Evolutionary conservation across 768 basidiomycete species (phyloP).

Genomic region (Crepidotus variabilis): DNA sequence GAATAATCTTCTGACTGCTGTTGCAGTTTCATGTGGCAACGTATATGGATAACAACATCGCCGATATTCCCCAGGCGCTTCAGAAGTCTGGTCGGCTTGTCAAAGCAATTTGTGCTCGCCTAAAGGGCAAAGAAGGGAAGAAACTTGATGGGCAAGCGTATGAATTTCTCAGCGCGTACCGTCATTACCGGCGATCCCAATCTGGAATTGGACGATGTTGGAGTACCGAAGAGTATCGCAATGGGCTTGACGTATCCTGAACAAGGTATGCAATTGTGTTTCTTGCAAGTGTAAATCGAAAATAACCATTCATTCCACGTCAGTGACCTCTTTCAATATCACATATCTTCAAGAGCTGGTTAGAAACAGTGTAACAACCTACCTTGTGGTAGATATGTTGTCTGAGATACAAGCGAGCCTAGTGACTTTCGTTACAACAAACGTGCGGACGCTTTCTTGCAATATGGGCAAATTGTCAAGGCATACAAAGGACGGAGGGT

Average conservation of each 20-base stretch:
- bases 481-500: slow-evolving; percentile 98
- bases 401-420: slow-evolving; percentile 95
- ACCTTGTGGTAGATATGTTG: slow-evolving; percentile 95
- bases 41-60: slow-evolving; percentile 99
- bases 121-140: slow-evolving; percentile 99
- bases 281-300: not conserved
- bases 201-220: slow-evolving; percentile 92
- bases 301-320: slow-evolving; percentile 4
- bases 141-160: slow-evolving; percentile 99
- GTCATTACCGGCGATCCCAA: slow-evolving; percentile 99
- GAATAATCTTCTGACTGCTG: slow-evolving; percentile 5
- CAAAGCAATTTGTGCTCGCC: slow-evolving; percentile 95
- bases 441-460: slow-evolving; percentile 89
- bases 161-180: slow-evolving; percentile 98
- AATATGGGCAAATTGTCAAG: slow-evolving; percentile 97
- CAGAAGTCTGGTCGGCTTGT: slow-evolving; percentile 98
- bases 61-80: slow-evolving; percentile 94
- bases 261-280: slow-evolving; percentile 53
- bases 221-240: slow-evolving; percentile 91
- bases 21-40: slow-evolving; percentile 95
- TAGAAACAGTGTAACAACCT: slow-evolving; percentile 88
- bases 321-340: slow-evolving; percentile 98
- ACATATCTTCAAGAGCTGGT: slow-evolving; percentile 92
- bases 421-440: slow-evolving; percentile 97
- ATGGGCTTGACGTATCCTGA: slow-evolving; percentile 99